Evolutionary conservation across 306 rosid species (phyloP).

Genomic region (Mimosa pudica): DNA sequence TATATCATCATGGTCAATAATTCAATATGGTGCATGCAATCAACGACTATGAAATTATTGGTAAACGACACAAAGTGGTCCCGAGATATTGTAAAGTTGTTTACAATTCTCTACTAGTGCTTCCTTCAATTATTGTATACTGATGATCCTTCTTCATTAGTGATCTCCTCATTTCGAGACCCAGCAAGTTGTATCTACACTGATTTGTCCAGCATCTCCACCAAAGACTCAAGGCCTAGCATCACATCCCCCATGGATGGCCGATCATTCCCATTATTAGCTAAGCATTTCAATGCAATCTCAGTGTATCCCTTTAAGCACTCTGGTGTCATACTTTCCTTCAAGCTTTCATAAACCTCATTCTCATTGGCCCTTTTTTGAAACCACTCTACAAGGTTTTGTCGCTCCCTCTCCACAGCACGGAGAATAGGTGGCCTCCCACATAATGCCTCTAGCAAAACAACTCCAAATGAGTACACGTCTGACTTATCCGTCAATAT

Average conservation of each 20-base stretch:
- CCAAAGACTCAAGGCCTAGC: slow-evolving; percentile 31
- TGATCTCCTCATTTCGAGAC: neutral
- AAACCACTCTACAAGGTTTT: slow-evolving; percentile 36
- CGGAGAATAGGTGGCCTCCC: slow-evolving; percentile 16
- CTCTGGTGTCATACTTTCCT: neutral
- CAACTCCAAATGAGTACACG: slow-evolving; percentile 44
- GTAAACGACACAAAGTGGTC: no score
- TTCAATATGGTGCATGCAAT: no score
- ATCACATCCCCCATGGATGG: slow-evolving; percentile 52
- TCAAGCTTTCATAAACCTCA: neutral
- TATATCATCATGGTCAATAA: no score
- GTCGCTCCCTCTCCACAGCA: neutral
- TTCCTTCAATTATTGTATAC: no score
- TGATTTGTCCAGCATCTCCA: neutral
- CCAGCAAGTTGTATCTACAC: neutral
- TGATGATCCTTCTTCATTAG: no score
- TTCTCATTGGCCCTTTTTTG: neutral
- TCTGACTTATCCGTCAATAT: slow-evolving; percentile 38
- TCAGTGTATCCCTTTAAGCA: slow-evolving; percentile 37
- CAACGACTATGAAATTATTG: no score
- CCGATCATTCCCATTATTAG: slow-evolving; percentile 40
- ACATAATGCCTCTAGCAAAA: slow-evolving; percentile 38
- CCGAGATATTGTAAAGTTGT: no score
- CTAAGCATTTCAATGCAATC: slow-evolving; percentile 41
- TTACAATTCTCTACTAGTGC: no score